Base-by-base conservation (phyloP, 108 stramenopile genomes). In the Cylindrotheca closterium region DNA sequence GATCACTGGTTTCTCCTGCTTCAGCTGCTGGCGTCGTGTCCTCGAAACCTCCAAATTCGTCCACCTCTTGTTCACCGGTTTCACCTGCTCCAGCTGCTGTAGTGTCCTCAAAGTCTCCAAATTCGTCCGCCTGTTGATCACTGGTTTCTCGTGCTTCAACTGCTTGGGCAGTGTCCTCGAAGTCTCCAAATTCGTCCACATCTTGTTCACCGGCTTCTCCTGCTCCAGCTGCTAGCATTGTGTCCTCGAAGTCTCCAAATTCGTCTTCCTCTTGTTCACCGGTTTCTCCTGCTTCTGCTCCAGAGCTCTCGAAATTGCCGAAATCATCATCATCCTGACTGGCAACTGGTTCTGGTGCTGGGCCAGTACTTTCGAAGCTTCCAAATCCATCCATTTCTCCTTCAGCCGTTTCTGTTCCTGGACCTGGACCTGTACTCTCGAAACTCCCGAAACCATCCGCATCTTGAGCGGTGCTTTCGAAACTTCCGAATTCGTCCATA, bases 151-250 rank as follows among this genome's bases (percentile, higher is more conserved):
- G 7, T 42, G 7, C 10, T 42, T 42, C 10, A 42, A 15, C 10
- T 42, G 37, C 10, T 42, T 33, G 23, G 2, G 55, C 24, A 7
- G 51, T 49, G 17, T 55, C 70, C 34, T 30, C 71, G 33, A 72
- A 60, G 23, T 66, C 73, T 32, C 65, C 73, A 31, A 74, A 67
- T 48, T 66, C 73, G 51, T 55, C 60, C 25, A n/a, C 58, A 15
- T 67, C 57, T 21, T 42, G 10, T 7, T 7, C 67, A 21, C 15
- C 37, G 37, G 45, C 37, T n/a, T 4, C 5, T n/a, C 15, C 3
- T 4, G 37, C 22, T 21, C 4, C 58, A 51, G 30, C 24, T 50
- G 28, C 3, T 31, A 48, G 27, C 12, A 29, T 3, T 3, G 24
- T 47, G 27, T 48, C n/a, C 7, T 42, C 37, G 29, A 59, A 59